Conservation (phyloP, 768 basidiomycete genomes). For the Exsudoporus frostii region DNA sequence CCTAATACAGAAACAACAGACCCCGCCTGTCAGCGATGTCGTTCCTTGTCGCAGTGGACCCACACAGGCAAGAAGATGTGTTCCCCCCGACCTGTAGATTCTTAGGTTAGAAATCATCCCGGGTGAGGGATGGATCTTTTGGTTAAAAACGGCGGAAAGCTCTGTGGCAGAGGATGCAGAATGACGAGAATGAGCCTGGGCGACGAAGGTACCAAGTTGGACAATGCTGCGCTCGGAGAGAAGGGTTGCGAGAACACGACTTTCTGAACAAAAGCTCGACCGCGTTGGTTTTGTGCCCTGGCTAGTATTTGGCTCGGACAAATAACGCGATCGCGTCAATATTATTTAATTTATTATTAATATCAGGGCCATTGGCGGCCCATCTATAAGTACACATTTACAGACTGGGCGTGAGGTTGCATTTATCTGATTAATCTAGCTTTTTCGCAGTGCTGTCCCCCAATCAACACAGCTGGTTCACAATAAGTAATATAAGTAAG, state of each 20-base stretch:
- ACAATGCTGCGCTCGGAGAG: slow-evolving; percentile 11
- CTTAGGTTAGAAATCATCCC: slow-evolving; percentile 63
- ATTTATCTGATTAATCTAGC: too few species aligned
- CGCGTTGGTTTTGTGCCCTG: slow-evolving; percentile 7
- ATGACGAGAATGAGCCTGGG: slow-evolving; percentile 42
- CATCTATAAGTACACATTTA: too few species aligned
- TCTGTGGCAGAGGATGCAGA: slow-evolving; percentile 29
- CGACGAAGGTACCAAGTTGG: slow-evolving; percentile 38
- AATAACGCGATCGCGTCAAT: slow-evolving; percentile 14
- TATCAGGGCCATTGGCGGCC: too few species aligned
- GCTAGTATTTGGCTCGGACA: slow-evolving; percentile 22
- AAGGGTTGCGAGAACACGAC: slow-evolving; percentile 4
- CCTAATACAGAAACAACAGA: slow-evolving; percentile 1
- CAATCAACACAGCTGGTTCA: not conserved
- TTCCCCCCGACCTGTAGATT: slow-evolving; percentile 34
- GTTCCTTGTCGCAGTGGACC: slow-evolving; percentile 20
- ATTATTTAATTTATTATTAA: too few species aligned
- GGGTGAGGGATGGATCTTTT: slow-evolving; percentile 47
- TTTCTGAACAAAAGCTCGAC: not conserved
- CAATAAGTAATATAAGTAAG: too few species aligned
- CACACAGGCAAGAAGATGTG: slow-evolving; percentile 23
- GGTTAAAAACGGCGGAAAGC: slow-evolving; percentile 40
- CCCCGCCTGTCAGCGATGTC: slow-evolving; percentile 19
- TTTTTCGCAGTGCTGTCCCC: too few species aligned
- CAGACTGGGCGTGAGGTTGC: too few species aligned